Evolutionary conservation across 1,139 yeast species (phyloP), one percentile per base, ranked within the genome.

Genomic region (Saccharomyces hybrid): DNA sequence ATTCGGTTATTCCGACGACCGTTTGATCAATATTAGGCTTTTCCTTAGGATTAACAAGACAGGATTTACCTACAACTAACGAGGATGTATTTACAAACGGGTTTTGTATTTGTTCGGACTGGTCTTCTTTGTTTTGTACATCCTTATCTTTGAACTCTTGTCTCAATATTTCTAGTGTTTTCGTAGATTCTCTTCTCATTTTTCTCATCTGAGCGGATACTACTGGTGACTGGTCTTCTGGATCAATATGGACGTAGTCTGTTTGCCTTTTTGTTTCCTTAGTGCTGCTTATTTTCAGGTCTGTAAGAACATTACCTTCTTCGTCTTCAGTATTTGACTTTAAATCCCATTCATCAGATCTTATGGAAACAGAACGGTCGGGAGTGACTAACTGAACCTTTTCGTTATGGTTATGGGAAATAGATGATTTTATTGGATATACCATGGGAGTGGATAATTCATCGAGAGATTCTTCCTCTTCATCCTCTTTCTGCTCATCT

Each of bases 121-220:
- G 16, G 13, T 31, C 16, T 16, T 44, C 27, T 29, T 11, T 13
- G 29, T 31, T 34, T 23, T 42, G 32, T 44, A 19, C 23, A 34
- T 55, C 56, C 19, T 48, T 51, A 14, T 34, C 52, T 29, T 28
- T 49, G 19, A 54, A 58, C 23, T 56, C 62, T 34, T 53, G 55
- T 42, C 50, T 55, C 26, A 59, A 32, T 7, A 38, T 26, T 46
- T 57, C 64, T 48, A 61, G 38, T 1, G 62, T 60, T 42, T 51
- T 59, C 16, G 62, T 55, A 19, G 59, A 53, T 32, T 59, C 62
- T 54, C 66, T 55, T 14, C 57, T 52, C 52, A 55, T 58, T 51
- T 54, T 62, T 44, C 67, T 57, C 50, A 59, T 62, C 42, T 64
- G 68, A 4, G 60, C 61, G 31, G 61, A 42, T 5, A 64, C 67